Conservation (phyloP, 2,329 filamentous ascomycete species). For the Mycosphaerella arachidis region DNA sequence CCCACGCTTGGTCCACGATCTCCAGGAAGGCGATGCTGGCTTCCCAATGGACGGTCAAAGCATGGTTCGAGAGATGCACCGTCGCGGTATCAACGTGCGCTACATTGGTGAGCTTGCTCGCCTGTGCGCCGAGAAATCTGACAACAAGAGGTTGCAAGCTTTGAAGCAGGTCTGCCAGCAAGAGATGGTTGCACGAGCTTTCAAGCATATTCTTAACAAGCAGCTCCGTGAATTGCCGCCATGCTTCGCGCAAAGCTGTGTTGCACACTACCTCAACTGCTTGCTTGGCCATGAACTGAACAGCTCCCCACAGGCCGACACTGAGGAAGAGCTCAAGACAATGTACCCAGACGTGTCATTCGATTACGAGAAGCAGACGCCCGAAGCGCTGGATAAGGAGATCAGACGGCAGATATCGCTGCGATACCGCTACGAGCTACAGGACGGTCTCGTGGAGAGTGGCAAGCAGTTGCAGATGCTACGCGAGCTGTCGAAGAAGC, state of each 20-base stretch:
- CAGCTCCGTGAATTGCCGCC: conserved; percentile 76
- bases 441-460: conserved; percentile 60
- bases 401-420: conserved; percentile 67
- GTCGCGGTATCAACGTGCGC: conserved; percentile 93
- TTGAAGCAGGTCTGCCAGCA: conserved; percentile 73
- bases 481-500: conserved; percentile 80
- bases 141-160: conserved; percentile 68
- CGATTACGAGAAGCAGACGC: conserved; percentile 73
- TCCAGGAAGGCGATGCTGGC: conserved; percentile 87
- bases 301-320: conserved; percentile 68
- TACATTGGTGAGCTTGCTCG: conserved; percentile 86
- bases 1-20: conserved; percentile 78
- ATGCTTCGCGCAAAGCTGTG: conserved; percentile 71
- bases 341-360: conserved; percentile 81
- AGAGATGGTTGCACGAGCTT: conserved; percentile 91
- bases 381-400: conserved; percentile 63
- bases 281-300: conserved; percentile 75
- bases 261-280: conserved; percentile 90
- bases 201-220: conserved; percentile 83
- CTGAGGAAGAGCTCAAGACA: conserved; percentile 67
- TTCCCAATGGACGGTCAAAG: conserved; percentile 99
- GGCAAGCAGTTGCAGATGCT: conserved; percentile 77
- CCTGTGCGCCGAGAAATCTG: conserved; percentile 51
- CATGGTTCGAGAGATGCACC: conserved; percentile 81
- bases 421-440: conserved; percentile 73